Evolutionary conservation across 371 early-diverging fungal species (phyloP), one percentile per base, ranked within the genome.

Genomic region (Dinochytrium kinnereticum): DNA sequence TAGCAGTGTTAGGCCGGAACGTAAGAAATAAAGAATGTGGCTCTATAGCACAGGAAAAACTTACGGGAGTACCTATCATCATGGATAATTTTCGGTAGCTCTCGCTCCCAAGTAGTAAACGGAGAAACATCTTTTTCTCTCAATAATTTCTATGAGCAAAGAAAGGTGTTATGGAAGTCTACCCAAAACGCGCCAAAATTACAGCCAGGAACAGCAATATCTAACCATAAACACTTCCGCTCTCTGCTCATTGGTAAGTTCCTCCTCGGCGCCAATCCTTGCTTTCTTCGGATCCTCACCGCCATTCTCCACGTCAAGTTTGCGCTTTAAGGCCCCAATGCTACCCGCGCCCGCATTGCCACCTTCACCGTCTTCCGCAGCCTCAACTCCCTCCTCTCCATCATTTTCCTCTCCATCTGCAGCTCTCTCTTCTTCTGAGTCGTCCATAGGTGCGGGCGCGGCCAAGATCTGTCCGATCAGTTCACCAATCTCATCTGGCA

Each of bases 51-150:
- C 5, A 36, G 26, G 64, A 5, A 75, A 82, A 70, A 80, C 87
- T 89, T 59, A 64, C 61, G 7, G 3, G 78, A 67, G 74, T 85
- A 91, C 57, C 92, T 78, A 21, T 72, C 64, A 76, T 92, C 92
- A 34, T 79, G 64, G 66, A 86, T 83, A 36, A 92, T 71, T 71
- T 87, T 85, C 1, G 88, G 86, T 3, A 88, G 77, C 59, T 92
- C 92, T 74, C 77, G 85, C 37, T 90, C 89, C 89, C 91, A 93
- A 0, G 91, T 89, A 26, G 90, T 85, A 73, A 90, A 94, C 21
- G 92, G 94, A 2, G 87, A 86, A 34, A 91, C 88, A 26, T 90
- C 85, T 28, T 83, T 84, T 64, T 94, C 93, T 30, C 87, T 73
- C 55, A 94, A 77, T 82, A 94, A 82, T 64, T 87, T 82, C 84